Conservation (phyloP, 176 grass and related monocot genomes). For the Phoenix dactylifera region DNA sequence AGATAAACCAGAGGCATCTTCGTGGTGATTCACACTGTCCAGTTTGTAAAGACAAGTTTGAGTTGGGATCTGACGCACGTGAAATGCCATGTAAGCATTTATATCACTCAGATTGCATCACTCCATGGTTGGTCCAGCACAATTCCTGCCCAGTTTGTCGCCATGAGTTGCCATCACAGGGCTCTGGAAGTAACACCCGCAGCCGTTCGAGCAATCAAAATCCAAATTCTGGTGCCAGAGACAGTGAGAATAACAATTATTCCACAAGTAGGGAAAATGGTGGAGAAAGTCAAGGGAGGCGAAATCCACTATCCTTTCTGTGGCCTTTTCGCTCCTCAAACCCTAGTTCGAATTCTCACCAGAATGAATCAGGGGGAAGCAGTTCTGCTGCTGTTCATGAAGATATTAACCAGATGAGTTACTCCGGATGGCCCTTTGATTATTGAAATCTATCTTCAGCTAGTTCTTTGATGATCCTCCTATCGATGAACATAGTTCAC, state of each 20-base stretch:
- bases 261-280: background rate
- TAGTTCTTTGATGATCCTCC: background rate
- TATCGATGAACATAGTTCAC: no score
- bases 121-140: conserved; percentile 21
- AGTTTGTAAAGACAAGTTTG: conserved; percentile 27
- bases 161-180: conserved; percentile 9
- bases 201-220: background rate
- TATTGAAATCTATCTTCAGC: conserved; percentile 14
- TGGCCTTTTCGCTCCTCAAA: conserved; percentile 12
- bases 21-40: conserved; percentile 26
- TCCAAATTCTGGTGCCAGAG: background rate
- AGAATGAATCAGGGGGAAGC: background rate
- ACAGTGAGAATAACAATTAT: background rate
- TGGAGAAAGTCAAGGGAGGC: conserved; percentile 8
- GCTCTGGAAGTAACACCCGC: background rate
- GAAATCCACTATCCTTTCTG: conserved; percentile 12
- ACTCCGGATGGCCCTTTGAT: conserved; percentile 24
- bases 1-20: conserved; percentile 26
- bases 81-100: conserved; percentile 32
- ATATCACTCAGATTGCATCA: conserved; percentile 27
- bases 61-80: conserved; percentile 16
- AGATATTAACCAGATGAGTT: conserved; percentile 18
- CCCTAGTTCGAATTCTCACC: background rate
- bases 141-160: conserved; percentile 31
- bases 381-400: conserved; percentile 7